Conservation (phyloP, 225 moss, liverwort and hornwort species). For the Asterella californica region DNA sequence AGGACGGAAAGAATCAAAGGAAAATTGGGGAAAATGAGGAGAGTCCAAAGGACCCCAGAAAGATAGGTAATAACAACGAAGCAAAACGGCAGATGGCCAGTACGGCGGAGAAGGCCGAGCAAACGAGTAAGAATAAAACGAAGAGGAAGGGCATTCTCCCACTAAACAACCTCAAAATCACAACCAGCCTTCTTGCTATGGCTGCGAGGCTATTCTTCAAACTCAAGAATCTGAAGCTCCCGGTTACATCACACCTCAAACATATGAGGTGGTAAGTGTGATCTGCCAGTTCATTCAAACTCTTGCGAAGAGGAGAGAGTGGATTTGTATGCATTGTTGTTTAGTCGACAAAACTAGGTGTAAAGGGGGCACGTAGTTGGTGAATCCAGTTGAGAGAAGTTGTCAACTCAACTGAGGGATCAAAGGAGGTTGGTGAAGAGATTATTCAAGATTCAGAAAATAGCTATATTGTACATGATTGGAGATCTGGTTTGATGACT, state of each 20-base stretch:
- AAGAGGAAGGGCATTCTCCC: constrained; percentile 15
- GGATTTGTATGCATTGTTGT: not conserved
- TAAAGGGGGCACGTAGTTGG: too few species aligned
- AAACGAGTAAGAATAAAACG: constrained; percentile 15
- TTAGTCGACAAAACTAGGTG: too few species aligned
- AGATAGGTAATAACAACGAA: not conserved
- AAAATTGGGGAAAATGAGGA: constrained; percentile 12
- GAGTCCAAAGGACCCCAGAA: constrained; percentile 3
- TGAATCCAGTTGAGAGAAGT: too few species aligned
- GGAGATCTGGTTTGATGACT: too few species aligned
- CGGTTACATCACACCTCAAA: constrained; percentile 69
- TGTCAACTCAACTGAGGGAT: too few species aligned
- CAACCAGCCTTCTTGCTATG: constrained; percentile 78
- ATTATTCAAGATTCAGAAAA: too few species aligned
- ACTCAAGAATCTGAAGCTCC: constrained; percentile 63
- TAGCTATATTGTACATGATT: too few species aligned
- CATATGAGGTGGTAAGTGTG: constrained; percentile 70
- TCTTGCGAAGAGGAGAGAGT: too few species aligned
- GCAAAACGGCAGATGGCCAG: not conserved
- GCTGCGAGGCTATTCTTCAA: constrained; percentile 82
- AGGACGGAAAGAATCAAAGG: constrained; percentile 8
- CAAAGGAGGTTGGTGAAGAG: too few species aligned
- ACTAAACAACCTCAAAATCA: constrained; percentile 31
- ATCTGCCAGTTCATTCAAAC: too few species aligned
- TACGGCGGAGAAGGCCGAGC: not conserved